phyloP scores from a whole-genome alignment of 2,329 filamentous ascomycete species.

The Aspergillus fumigatiaffinis region DNA sequence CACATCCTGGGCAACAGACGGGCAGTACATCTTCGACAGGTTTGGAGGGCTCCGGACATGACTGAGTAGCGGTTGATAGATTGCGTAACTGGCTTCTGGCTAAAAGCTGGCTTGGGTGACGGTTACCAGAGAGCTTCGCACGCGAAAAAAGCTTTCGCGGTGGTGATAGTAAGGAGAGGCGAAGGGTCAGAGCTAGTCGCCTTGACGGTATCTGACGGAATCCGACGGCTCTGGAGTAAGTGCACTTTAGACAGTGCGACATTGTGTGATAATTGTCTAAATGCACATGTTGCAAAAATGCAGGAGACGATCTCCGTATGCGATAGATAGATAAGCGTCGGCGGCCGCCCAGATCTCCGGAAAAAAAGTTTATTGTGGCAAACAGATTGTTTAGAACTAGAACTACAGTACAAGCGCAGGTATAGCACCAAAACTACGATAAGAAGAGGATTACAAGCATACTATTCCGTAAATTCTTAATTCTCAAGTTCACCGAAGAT shows the following conservation, averaged over 20 bases:
- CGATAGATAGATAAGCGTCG: slow-evolving; percentile 18
- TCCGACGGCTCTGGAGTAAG: slow-evolving; percentile 16
- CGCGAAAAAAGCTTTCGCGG: slow-evolving; percentile 5
- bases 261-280: slow-evolving; percentile 17
- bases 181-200: not conserved
- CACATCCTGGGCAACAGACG: slow-evolving; percentile 59
- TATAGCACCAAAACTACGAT: not conserved
- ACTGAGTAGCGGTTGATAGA: slow-evolving; percentile 16
- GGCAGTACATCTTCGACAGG: slow-evolving; percentile 38
- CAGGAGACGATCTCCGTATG: slow-evolving; percentile 8
- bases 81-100: slow-evolving; percentile 11
- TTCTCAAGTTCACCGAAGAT: not conserved
- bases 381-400: not conserved
- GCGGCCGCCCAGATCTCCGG: slow-evolving; percentile 13
- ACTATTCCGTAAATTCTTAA: not conserved
- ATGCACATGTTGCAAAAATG: not conserved
- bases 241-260: slow-evolving; percentile 24
- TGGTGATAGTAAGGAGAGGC: not conserved
- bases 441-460: not conserved
- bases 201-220: not conserved
- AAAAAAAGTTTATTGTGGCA: slow-evolving; percentile 15
- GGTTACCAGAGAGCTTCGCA: not conserved
- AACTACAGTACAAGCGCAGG: not conserved
- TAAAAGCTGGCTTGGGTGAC: not conserved
- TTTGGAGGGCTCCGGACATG: slow-evolving; percentile 9